Evolutionary conservation across 2,329 filamentous ascomycete genomes (phyloP), one percentile per base, ranked within the genome.

Genomic region (Endoconidiophora polonica): DNA sequence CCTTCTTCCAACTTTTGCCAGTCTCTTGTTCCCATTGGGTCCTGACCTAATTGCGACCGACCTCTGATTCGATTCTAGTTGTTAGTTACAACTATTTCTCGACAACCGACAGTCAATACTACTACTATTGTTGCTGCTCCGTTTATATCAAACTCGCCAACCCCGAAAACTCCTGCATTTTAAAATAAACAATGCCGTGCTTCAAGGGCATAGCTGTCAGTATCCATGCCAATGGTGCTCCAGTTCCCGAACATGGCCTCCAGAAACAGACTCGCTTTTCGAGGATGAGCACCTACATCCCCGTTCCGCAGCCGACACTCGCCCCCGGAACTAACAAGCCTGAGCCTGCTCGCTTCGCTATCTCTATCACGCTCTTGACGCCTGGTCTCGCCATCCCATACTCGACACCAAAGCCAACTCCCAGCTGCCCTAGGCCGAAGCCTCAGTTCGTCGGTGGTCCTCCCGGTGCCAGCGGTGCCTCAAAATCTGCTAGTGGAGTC

Each of bases 121-220:
- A 45, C 24, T n/a, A 44, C 14, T 6, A 29, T 4, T 44, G 4
- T 22, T 12, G 18, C 36, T 40, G 4, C 40, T 24, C n/a, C 41
- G 3, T 9, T 23, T 22, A 37, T 22, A n/a, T 33, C 20, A 46
- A 10, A 46, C 24, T 10, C 44, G 9, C 26, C 24, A 9, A 36
- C 41, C 24, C 20, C 18, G 7, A 39, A 18, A 23, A 20, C 29
- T 20, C 26, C 49, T 9, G 23, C 29, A 14, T 40, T 18, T 40
- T 2, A 36, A 12, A 44, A 56, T 60, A 62, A 33, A 74, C 62
- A 62, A 79, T 79, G 91, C 91, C 91, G 71, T 96, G 88, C 78
- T 98, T 96, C 72, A 94, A 96, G 73, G 91, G 91, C 68, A 87
- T 98, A 68, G 90, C 91, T 60, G 90, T 96, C 64, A 94, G 86